Base-by-base conservation (phyloP, 208 protist genomes). In the Willaertia magna region DNA sequence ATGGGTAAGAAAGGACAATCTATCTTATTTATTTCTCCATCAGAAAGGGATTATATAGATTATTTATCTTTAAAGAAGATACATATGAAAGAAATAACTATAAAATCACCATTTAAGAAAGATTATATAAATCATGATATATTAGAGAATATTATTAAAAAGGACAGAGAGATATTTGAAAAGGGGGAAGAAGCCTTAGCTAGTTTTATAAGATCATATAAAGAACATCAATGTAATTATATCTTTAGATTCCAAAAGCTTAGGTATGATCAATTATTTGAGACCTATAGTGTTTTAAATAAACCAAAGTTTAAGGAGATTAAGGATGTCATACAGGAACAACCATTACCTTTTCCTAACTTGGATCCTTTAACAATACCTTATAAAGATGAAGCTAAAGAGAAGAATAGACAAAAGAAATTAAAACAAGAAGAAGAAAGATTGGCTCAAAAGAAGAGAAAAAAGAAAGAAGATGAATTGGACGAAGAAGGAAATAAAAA, bases 31-130 rank as follows among this genome's bases (percentile, higher is more conserved):
- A 87, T 99, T 0, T 91, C 95, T 88, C 95, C 95, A 14, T 90
- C 93, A 61, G 97, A 99, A 91, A 87, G 93, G 40, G 91, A 95
- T 86, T 98, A 98, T 89, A 88, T 97, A 4, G 89, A 94, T 44
- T 97, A 95, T 85, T 95, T 97, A 91, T 79, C 87, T 67, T 90
- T 96, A 44, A 94, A 96, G 86, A 96, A 96, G 87, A 94, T 97
- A 1, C 52, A 82, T 20, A 88, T 97, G 79, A 78, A 93, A 46
- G 91, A 93, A 48, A 88, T 94, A 12, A 94, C 0, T 9, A 0
- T 26, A 9, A 34, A 16, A 34, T 6, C 26, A 7, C 9, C 26
- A 9, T 92, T 55, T 52, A 93, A 51, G 87, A 87, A 16, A 76
- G 52, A 89, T 91, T 84, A 76, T 85, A 40, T 87, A 84, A 34